Conservation (phyloP, 140 eudicot genomes). For the Ambrosia hybrid region DNA sequence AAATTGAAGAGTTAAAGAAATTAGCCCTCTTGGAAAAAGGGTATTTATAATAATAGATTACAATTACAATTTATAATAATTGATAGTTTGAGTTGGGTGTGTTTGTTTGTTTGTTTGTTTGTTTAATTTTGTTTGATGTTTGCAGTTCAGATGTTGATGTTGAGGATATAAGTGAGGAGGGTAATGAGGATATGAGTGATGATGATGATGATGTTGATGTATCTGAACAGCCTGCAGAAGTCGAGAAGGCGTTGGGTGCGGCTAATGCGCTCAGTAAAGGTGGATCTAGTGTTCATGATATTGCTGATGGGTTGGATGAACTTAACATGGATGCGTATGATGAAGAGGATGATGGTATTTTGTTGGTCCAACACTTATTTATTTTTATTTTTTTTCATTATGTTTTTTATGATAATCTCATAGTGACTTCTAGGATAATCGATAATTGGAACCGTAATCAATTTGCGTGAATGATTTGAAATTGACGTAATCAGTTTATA, state of each 20-base stretch:
- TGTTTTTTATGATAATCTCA: not conserved
- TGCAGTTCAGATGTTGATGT: constrained; percentile 62
- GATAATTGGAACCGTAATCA: not conserved
- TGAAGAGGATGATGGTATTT: constrained; percentile 92
- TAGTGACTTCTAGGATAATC: not conserved
- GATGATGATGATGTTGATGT: constrained; percentile 20
- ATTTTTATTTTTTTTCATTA: not conserved
- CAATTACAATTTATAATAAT: too few species aligned
- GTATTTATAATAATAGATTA: too few species aligned
- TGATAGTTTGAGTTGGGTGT: too few species aligned
- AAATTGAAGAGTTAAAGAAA: constrained; percentile 71
- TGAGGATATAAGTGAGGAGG: constrained; percentile 24
- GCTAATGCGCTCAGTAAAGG: constrained; percentile 80
- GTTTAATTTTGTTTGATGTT: not conserved
- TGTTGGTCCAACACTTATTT: not conserved
- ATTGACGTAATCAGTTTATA: not conserved
- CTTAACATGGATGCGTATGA: constrained; percentile 86
- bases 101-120: too few species aligned
- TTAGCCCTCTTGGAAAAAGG: constrained; percentile 36
- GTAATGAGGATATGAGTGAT: constrained; percentile 50
- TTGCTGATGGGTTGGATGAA: constrained; percentile 68
- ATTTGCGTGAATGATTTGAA: too few species aligned
- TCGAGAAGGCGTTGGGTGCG: constrained; percentile 76
- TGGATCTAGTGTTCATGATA: constrained; percentile 40
- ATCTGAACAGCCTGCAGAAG: constrained; percentile 48